Evolutionary conservation across 2,329 filamentous ascomycete species (phyloP).

Genomic region (Fusarium mexicanum): DNA sequence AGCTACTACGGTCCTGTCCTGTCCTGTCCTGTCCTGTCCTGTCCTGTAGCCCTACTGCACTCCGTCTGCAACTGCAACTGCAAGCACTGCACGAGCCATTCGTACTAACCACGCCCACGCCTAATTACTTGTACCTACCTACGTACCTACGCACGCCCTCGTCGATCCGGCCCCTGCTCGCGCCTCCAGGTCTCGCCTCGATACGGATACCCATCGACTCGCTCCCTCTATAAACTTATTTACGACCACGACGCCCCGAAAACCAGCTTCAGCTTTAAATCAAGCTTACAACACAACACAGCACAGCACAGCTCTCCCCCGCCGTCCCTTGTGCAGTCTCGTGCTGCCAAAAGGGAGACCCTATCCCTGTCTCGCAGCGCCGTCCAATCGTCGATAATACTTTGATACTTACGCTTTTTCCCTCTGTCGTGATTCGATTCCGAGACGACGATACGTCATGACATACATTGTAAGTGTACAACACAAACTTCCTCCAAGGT

Average conservation of each 20-base stretch:
- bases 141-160: conserved; percentile 3
- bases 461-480: conserved; percentile 53
- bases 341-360: conserved; percentile 25
- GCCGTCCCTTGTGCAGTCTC: conserved; percentile 14
- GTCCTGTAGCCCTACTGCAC: conserved; percentile 18
- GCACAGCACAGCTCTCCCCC: background rate
- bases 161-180: conserved; percentile 22
- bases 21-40: background rate
- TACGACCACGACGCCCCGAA: conserved; percentile 11
- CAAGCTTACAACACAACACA: conserved; percentile 4
- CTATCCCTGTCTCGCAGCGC: conserved; percentile 23
- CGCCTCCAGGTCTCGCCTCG: conserved; percentile 7
- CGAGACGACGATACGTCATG: conserved; percentile 49
- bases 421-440: conserved; percentile 28
- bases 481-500: conserved; percentile 23
- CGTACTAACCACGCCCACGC: conserved; percentile 3
- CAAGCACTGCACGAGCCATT: conserved; percentile 4
- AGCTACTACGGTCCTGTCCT: background rate
- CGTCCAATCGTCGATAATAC: conserved; percentile 35
- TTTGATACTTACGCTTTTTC: background rate
- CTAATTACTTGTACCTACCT: background rate
- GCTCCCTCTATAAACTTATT: background rate
- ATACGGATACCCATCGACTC: conserved; percentile 5
- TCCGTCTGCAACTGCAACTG: conserved; percentile 4
- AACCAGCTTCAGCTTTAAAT: conserved; percentile 22